Evolutionary conservation across 2,329 filamentous ascomycete genomes (phyloP).

Genomic region (Diplodia corticola): DNA sequence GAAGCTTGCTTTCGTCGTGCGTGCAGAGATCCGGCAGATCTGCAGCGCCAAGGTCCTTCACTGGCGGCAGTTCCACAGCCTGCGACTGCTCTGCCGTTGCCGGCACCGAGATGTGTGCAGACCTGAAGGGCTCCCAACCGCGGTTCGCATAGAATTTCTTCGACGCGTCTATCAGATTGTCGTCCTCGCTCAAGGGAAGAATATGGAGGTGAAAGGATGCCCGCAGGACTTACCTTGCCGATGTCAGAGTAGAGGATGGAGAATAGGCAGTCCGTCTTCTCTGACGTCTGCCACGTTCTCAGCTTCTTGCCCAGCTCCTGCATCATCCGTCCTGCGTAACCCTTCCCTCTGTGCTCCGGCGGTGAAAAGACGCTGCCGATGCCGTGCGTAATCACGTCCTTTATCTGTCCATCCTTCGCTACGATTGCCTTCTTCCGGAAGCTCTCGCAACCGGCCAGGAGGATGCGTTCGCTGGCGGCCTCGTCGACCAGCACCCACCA

Average conservation of each 20-base stretch:
- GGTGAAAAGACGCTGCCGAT: conserved; percentile 79
- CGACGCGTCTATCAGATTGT: conserved; percentile 10
- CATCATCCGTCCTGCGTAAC: conserved; percentile 77
- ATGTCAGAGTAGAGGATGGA: conserved; percentile 64
- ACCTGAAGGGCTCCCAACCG: conserved; percentile 74
- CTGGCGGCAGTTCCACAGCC: conserved; percentile 28
- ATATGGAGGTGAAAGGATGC: not conserved
- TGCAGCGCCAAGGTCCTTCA: conserved; percentile 55
- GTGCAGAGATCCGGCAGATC: conserved; percentile 64
- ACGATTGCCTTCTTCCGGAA: conserved; percentile 51
- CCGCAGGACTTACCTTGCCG: conserved; percentile 59
- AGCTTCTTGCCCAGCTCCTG: conserved; percentile 60
- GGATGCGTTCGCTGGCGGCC: conserved; percentile 38
- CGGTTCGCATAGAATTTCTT: conserved; percentile 67
- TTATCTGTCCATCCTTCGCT: conserved; percentile 51
- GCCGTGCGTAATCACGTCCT: conserved; percentile 69
- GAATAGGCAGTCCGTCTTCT: conserved; percentile 55
- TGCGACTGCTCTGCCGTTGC: conserved; percentile 35
- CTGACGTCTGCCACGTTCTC: conserved; percentile 53
- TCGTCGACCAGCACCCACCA: conserved; percentile 61
- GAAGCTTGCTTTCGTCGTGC: conserved; percentile 64
- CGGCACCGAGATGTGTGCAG: conserved; percentile 68
- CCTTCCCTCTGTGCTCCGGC: conserved; percentile 64
- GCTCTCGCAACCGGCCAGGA: conserved; percentile 62
- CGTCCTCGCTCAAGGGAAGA: not conserved